These are phyloP conservation scores for Neoboletus brunneissimus DNA, from an alignment of 768 basidiomycete genomes.

Conservation along the genomic window DNA sequence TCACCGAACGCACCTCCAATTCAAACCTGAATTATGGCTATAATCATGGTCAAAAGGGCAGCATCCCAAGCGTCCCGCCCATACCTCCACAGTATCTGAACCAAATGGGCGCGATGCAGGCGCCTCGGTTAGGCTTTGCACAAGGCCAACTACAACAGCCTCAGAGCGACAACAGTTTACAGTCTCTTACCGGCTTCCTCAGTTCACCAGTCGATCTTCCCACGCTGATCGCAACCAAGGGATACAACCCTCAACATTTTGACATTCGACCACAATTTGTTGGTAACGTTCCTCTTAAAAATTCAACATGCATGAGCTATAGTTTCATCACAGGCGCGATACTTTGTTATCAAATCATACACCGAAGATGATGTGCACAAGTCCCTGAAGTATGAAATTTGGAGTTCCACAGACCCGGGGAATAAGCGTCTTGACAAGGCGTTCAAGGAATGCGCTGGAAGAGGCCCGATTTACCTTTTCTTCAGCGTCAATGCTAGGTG, in stretches of 20 bases:
- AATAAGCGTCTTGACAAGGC: constrained; percentile 98
- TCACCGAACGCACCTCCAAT: constrained; percentile 60
- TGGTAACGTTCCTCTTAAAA: constrained; percentile 29
- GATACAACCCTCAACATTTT: constrained; percentile 86
- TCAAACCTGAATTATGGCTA: constrained; percentile 67
- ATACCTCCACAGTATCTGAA: constrained; percentile 74
- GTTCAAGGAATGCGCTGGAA: constrained; percentile 89
- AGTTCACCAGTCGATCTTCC: constrained; percentile 81
- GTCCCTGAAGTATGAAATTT: constrained; percentile 95
- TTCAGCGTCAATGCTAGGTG: constrained; percentile 95
- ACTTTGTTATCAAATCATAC: constrained; percentile 98
- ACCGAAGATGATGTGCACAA: constrained; percentile 99
- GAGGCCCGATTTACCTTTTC: constrained; percentile 96
- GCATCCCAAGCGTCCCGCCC: constrained; percentile 64
- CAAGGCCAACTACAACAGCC: constrained; percentile 29
- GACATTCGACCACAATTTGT: constrained; percentile 79
- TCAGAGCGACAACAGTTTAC: constrained; percentile 30
- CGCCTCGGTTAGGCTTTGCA: constrained; percentile 40
- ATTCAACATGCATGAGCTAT: neutral
- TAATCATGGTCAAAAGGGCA: constrained; percentile 36
- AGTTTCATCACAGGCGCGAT: constrained; percentile 63
- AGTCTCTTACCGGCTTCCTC: constrained; percentile 46
- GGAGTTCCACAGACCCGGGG: constrained; percentile 95
- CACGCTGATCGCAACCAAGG: constrained; percentile 80
- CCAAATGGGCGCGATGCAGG: constrained; percentile 40